Percentiles rank a stretch among this genome's conserved stretches.
These are phyloP conservation scores for Lepiota subincarnata DNA, from an alignment of 768 basidiomycete species.

Conservation along the genomic window DNA sequence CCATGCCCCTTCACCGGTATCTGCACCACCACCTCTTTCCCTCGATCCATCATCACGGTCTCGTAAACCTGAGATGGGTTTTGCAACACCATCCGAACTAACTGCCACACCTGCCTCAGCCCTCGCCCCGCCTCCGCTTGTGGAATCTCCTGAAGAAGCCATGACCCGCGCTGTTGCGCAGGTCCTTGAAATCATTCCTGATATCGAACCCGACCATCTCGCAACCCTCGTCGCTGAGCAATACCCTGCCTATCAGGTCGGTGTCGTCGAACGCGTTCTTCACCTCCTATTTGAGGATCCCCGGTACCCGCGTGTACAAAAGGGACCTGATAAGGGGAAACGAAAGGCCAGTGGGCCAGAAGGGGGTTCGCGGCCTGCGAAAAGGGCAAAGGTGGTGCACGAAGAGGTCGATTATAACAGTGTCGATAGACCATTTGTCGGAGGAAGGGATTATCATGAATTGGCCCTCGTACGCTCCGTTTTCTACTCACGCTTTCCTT, in stretches of 20 bases:
- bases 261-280: conserved; percentile 51
- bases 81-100: neutral
- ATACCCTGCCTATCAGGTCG: conserved; percentile 28
- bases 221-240: conserved; percentile 42
- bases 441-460: conserved; percentile 43
- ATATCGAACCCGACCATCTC: conserved; percentile 57
- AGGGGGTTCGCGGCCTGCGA: conserved; percentile 20
- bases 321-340: conserved; percentile 18
- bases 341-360: conserved; percentile 32
- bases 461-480: conserved; percentile 46
- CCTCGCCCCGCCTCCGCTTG: conserved; percentile 1
- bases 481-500: neutral
- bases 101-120: conserved; percentile 10
- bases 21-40: too few species aligned
- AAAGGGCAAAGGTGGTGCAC: conserved; percentile 30
- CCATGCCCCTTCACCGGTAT: too few species aligned
- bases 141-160: conserved; percentile 13
- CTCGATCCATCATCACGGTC: too few species aligned
- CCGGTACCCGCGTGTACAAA: conserved; percentile 51
- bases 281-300: conserved; percentile 61
- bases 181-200: conserved; percentile 67
- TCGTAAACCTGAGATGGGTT: neutral
- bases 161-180: conserved; percentile 32
- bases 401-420: conserved; percentile 24
- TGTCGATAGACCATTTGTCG: conserved; percentile 38